These are phyloP conservation scores for Phialophora expanda DNA, from an alignment of 2,329 filamentous ascomycete species.

Conservation along the genomic window DNA sequence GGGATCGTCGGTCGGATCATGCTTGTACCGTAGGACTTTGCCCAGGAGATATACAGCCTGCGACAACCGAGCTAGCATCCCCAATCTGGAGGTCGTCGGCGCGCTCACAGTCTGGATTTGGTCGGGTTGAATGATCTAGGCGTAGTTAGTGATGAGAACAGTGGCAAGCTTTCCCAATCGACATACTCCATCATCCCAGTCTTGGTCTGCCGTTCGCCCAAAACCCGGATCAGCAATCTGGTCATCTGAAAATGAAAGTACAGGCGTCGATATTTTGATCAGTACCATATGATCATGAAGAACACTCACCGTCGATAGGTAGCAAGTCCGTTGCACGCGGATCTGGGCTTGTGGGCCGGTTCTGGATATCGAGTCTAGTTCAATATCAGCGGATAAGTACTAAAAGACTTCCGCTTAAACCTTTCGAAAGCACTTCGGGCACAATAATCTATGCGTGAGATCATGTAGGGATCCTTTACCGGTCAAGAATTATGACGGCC, in stretches of 20 bases:
- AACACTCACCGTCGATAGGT: constrained; percentile 6
- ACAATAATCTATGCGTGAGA: neutral
- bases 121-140: constrained; percentile 7
- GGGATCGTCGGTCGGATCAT: constrained; percentile 17
- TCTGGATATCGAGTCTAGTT: neutral
- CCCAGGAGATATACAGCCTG: constrained; percentile 15
- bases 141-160: neutral
- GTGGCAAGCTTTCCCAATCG: neutral
- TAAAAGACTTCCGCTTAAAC: neutral
- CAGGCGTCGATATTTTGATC: too few species aligned
- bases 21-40: constrained; percentile 10
- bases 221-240: too few species aligned
- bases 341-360: constrained; percentile 13
- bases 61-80: constrained; percentile 21
- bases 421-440: neutral
- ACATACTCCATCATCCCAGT: constrained; percentile 22
- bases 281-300: too few species aligned
- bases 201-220: constrained; percentile 3
- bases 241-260: too few species aligned
- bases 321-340: constrained; percentile 17
- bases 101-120: constrained; percentile 3
- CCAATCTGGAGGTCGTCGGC: constrained; percentile 15
- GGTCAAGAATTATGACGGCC: constrained; percentile 40
- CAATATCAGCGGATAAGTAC: neutral
- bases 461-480: neutral